Evolutionary conservation across 345 rosid genomes (phyloP), one percentile per base, ranked within the genome.

Genomic region (Theobroma cacao): DNA sequence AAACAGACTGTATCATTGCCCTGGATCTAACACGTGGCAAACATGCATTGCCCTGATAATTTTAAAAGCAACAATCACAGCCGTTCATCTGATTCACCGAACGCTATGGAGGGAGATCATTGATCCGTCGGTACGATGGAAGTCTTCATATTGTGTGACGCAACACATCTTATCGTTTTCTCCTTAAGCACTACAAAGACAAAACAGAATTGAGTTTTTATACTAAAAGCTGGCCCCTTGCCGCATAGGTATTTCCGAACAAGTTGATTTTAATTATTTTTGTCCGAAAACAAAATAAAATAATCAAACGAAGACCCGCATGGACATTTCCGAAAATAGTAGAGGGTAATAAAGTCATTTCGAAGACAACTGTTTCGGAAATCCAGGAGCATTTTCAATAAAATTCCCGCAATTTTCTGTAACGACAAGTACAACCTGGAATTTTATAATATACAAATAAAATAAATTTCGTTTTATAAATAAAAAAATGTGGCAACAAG

Each of bases 371-470:
- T 7, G 83, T 80, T 80, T 80, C 83, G 83, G 40, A 77, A 79
- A 76, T 83, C 79, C 80, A 58, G 85, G 78, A 76, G 83, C 75
- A 66, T 62, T 72, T 77, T 75, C 85, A 72, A 83, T 67, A 47
- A 61, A 78, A 26, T 52, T 63, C 75, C 77, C 82, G 77, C 22
- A 71, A 82, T 75, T 75, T 70, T 63, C 79, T 78, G 77, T 75
- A 69, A 65, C 75, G 82, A 75, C 75, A 79, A 78, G 63, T 75
- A 82, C 85, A 79, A 66, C 77, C 79, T 75, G 85, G 77, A 79
- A 78, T 17, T 67, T 66, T 38, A 65, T 65, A 66, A 24, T 20
- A 58, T 24, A 58, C 0, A 3, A 0, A n/a, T n/a, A n/a, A 24
- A 56, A 24, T 18, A 60, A 13, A 24, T 12, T 59, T 4, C 18